phyloP scores from a whole-genome alignment of 768 basidiomycete species.

The Lactarius hengduanensis region DNA sequence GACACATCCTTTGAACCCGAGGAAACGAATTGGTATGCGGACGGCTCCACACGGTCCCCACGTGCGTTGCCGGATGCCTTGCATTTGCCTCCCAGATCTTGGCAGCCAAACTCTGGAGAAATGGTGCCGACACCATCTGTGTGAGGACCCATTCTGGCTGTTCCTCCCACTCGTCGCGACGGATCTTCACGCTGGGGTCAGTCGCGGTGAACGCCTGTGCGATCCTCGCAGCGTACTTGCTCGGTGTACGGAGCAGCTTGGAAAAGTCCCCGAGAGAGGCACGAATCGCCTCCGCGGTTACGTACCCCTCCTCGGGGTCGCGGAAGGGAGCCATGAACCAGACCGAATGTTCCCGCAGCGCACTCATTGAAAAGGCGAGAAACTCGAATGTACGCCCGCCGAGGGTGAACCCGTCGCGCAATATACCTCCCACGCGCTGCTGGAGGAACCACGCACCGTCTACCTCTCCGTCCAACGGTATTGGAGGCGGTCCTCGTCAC shows the following conservation, averaged over 20 bases:
- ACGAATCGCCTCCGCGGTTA: constrained; percentile 62
- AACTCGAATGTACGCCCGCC: constrained; percentile 76
- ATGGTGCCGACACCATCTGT: constrained; percentile 86
- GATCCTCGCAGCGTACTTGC: constrained; percentile 80
- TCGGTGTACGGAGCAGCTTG: constrained; percentile 47
- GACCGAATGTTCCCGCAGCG: constrained; percentile 75
- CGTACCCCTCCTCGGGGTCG: constrained; percentile 41
- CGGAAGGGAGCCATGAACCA: constrained; percentile 76
- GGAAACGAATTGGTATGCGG: constrained; percentile 73
- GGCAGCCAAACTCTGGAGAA: constrained; percentile 56
- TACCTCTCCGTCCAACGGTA: constrained; percentile 68
- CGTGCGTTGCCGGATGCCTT: no score
- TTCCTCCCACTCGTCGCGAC: constrained; percentile 56
- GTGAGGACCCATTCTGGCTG: constrained; percentile 60
- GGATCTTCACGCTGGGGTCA: constrained; percentile 63
- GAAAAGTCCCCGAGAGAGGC: constrained; percentile 66
- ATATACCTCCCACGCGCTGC: constrained; percentile 32
- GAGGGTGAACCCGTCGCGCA: constrained; percentile 65
- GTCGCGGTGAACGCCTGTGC: constrained; percentile 86
- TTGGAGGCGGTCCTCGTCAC: constrained; percentile 76
- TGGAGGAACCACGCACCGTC: constrained; percentile 56
- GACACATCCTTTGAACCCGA: constrained; percentile 84
- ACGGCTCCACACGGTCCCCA: constrained; percentile 8
- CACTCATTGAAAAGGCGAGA: constrained; percentile 77
- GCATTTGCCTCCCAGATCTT: constrained; percentile 59